Conservation (phyloP, 805 yeast species). For the Ogataea salicorniae region DNA sequence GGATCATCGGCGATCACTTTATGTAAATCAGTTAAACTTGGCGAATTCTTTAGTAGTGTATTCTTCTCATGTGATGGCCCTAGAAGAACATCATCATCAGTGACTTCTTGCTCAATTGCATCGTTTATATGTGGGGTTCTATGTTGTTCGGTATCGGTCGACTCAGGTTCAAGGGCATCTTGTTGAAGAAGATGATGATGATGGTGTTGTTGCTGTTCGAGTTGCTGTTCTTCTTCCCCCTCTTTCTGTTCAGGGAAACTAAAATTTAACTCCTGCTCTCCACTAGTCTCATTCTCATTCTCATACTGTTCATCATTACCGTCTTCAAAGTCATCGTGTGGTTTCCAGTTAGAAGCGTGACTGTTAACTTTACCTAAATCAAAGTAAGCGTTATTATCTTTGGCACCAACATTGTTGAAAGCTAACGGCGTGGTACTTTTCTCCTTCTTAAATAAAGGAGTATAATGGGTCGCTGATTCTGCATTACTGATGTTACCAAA, state of each 20-base stretch:
- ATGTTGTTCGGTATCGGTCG: neutral
- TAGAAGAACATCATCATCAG: no score
- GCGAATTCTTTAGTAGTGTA: neutral
- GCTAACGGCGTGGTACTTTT: neutral
- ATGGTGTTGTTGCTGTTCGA: no score
- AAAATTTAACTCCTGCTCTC: neutral
- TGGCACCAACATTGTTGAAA: neutral
- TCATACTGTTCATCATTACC: neutral
- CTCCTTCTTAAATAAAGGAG: neutral
- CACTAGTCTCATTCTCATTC: neutral
- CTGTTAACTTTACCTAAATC: constrained; percentile 4
- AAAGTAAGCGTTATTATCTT: constrained; percentile 1
- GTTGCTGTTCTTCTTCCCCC: no score
- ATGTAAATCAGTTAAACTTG: neutral
- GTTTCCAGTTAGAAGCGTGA: constrained; percentile 8
- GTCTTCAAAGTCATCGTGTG: constrained; percentile 2
- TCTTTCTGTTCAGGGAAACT: no score
- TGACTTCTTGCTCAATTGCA: neutral
- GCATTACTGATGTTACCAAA: neutral
- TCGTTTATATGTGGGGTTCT: neutral
- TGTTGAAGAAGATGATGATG: no score
- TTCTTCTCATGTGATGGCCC: neutral
- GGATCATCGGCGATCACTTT: neutral
- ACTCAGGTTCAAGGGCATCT: no score
- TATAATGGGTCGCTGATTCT: neutral